phyloP scores from a whole-genome alignment of 805 yeast genomes.

The Komagataella mondaviorum region DNA sequence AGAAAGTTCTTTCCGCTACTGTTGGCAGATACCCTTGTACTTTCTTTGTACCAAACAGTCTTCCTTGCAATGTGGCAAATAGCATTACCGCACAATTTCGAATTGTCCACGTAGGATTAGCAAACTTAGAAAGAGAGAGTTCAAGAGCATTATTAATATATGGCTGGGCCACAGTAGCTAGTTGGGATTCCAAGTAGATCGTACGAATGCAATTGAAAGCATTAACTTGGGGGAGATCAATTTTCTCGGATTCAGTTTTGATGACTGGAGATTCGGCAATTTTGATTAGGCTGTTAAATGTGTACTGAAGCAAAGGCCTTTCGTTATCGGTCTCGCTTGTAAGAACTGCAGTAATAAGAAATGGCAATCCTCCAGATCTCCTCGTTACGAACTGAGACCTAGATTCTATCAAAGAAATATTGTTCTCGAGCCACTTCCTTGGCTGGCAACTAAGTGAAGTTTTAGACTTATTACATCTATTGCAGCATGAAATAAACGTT shows the following conservation, averaged over 20 bases:
- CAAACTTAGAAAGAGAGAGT: conserved; percentile 49
- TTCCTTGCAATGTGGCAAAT: conserved; percentile 70
- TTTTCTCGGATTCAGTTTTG: conserved; percentile 31
- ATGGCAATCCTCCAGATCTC: conserved; percentile 89
- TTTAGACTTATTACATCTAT: conserved; percentile 26
- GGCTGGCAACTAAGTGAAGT: conserved; percentile 25
- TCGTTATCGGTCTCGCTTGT: conserved; percentile 24
- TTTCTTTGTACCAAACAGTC: conserved; percentile 57
- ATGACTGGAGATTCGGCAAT: conserved; percentile 41
- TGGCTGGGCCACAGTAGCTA: conserved; percentile 37
- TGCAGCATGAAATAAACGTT: conserved; percentile 55
- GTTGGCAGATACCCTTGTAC: conserved; percentile 22
- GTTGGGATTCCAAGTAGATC: conserved; percentile 55
- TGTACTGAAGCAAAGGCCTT: conserved; percentile 26
- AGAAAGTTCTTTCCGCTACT: conserved; percentile 54
- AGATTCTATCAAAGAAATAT: conserved; percentile 34
- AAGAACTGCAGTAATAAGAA: conserved; percentile 61
- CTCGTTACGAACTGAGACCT: conserved; percentile 67
- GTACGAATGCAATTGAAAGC: conserved; percentile 79
- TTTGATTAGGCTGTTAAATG: conserved; percentile 36
- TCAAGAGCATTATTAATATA: conserved; percentile 46
- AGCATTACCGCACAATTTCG: conserved; percentile 91
- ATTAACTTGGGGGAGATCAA: conserved; percentile 85
- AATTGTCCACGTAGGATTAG: conserved; percentile 67
- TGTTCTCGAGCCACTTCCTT: conserved; percentile 43